A percentile compares a stretch with the other conserved stretches of the same genome.
These are phyloP conservation scores for Hysterangium stoloniferum DNA, from an alignment of 768 basidiomycete species.

Conservation along the genomic window DNA sequence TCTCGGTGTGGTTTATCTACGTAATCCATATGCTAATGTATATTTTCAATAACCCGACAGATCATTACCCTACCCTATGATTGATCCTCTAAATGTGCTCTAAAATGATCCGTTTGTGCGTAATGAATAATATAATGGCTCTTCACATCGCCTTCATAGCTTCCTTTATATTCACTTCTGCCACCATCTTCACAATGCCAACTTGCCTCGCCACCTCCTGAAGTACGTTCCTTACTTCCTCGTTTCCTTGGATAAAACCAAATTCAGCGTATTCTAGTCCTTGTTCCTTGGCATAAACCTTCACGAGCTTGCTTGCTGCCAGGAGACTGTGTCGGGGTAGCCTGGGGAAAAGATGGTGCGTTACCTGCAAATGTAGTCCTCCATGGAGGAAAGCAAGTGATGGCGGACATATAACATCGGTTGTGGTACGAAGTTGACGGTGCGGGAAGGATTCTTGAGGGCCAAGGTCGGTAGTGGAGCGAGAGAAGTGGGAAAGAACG, in stretches of 20 bases:
- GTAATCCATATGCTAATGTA: no score
- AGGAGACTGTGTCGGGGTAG: conserved; percentile 89
- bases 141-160: no score
- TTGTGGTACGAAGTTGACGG: conserved; percentile 94
- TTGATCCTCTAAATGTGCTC: no score
- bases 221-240: conserved; percentile 75
- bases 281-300: conserved; percentile 80
- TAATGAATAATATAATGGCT: no score
- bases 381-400: conserved; percentile 88
- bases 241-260: conserved; percentile 81
- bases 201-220: conserved; percentile 84
- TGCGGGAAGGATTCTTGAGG: conserved; percentile 87
- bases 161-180: conserved; percentile 62
- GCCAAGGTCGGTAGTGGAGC: conserved; percentile 88
- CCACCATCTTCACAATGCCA: conserved; percentile 73
- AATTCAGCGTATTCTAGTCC: conserved; percentile 86
- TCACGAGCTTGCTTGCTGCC: conserved; percentile 75
- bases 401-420: conserved; percentile 84
- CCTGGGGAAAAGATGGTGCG: conserved; percentile 95
- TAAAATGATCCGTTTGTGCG: no score
- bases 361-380: conserved; percentile 95
- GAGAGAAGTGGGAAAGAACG: conserved; percentile 94
- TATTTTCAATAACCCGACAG: no score
- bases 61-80: no score
- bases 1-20: neutral